Base-by-base conservation (phyloP, 352 stramenopile genomes). In the Phytophthora aleatoria region DNA sequence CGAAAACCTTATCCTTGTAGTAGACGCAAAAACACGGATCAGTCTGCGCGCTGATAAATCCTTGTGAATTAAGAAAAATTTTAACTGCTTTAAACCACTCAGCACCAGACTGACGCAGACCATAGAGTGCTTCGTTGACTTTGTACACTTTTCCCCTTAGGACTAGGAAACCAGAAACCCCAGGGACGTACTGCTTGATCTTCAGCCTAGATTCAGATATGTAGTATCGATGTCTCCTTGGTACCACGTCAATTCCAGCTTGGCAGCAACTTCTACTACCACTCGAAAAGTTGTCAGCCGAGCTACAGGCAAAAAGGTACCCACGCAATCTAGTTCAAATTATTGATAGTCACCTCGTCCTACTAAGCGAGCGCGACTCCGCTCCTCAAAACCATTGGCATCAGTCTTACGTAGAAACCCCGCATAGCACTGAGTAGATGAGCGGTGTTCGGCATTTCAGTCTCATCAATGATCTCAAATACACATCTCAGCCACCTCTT, bases 171-270 rank as follows among this genome's bases (percentile, higher is more conserved):
- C 49, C 62, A 12, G 55, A 31, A 3, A 69, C 57, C 2, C 33
- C 5, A 1, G 42, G 24, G 0, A 61, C 31, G 35, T 57, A 70
- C 42, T 61, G 50, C 16, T 53, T 57, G 3, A 70, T 61, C 27
- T 61, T 61, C 50, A 20, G 1, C 11, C 3, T 2, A 56, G 55
- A 12, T 65, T 70, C 2, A 60, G 26, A 27, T 70, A 70, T 0
- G 48, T 42, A 0, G 55, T 65, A 28, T 70, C 13, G 3, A 65
- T 35, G 24, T 65, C 62, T 10, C 55, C 62, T 26, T 69, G 49
- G n/a, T 69, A 61, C 1, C 57, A 8, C 0, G 5, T 11, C 15
- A 43, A 20, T 7, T 5, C 13, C 3, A 43, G 38, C 13, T 43
- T n/a, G 16, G 38, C 38, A 43, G 38, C 38, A 43, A 43, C 12